Evolutionary conservation across 495 filamentous ascomycete genomes (phyloP).

Genomic region (Daldinia childiae): DNA sequence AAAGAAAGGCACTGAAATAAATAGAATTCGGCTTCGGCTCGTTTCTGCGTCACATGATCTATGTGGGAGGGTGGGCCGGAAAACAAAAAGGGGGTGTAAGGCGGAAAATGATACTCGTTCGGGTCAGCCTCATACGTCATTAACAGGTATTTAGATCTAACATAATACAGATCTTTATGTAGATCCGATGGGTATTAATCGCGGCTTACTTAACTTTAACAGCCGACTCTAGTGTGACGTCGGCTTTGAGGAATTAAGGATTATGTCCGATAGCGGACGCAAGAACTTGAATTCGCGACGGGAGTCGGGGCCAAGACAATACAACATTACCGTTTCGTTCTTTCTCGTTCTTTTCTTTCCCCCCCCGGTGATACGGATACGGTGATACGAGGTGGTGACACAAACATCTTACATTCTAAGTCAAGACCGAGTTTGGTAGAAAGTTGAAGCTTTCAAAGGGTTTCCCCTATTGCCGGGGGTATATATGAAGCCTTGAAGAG

Average conservation of each 20-base stretch:
- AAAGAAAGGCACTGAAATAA: neutral
- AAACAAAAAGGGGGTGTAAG: neutral
- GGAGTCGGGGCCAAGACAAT: neutral
- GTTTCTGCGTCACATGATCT: neutral
- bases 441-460: neutral
- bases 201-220: neutral
- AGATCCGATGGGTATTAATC: neutral
- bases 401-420: neutral
- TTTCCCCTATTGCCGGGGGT: neutral
- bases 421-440: neutral
- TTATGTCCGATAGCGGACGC: slow-evolving; percentile 6
- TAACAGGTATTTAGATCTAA: neutral
- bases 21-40: neutral
- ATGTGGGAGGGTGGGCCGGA: neutral
- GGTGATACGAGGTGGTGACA: neutral
- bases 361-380: no score
- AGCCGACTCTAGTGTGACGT: neutral
- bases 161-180: neutral
- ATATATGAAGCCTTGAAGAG: slow-evolving; percentile 3
- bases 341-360: neutral
- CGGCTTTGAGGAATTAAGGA: slow-evolving; percentile 1
- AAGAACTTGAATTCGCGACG: neutral
- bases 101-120: neutral
- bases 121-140: neutral
- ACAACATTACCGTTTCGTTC: neutral